Conservation (phyloP, 2,329 filamentous ascomycete genomes). For the Blastomyces emzantsi region DNA sequence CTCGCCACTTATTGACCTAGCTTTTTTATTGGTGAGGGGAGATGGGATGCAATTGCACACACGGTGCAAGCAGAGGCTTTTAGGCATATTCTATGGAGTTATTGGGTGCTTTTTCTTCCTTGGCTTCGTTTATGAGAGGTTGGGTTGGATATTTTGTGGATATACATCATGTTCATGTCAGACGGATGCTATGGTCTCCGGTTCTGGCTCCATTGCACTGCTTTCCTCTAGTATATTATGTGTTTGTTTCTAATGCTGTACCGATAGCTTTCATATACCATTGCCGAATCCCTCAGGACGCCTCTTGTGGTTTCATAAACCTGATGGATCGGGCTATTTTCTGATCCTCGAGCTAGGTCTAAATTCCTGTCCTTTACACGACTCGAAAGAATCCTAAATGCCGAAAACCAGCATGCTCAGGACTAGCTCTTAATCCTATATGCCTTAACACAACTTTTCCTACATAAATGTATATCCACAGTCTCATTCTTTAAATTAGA, state of each 20-base stretch:
- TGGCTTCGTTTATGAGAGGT: neutral
- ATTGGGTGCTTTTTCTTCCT: neutral
- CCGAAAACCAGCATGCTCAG: too few species aligned
- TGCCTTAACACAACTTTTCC: too few species aligned
- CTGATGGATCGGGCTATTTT: neutral
- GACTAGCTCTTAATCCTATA: too few species aligned
- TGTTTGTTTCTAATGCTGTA: neutral
- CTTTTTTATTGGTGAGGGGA: neutral
- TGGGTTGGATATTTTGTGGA: neutral
- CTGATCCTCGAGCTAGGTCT: neutral
- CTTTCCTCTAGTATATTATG: neutral
- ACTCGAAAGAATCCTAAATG: too few species aligned
- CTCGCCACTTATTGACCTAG: neutral
- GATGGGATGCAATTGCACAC: neutral
- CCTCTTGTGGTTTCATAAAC: too few species aligned
- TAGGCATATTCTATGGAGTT: constrained; percentile 4
- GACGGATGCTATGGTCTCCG: neutral
- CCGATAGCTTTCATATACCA: constrained; percentile 1
- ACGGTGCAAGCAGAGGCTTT: neutral
- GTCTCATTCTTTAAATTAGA: neutral
- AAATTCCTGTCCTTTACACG: too few species aligned
- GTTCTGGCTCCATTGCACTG: neutral
- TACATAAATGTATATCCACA: too few species aligned
- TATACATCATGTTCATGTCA: neutral
- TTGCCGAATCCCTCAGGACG: neutral